Percentiles rank a stretch among this genome's conserved stretches.
These are phyloP conservation scores for Suillus paluster DNA, from an alignment of 768 basidiomycete species.

Conservation along the genomic window DNA sequence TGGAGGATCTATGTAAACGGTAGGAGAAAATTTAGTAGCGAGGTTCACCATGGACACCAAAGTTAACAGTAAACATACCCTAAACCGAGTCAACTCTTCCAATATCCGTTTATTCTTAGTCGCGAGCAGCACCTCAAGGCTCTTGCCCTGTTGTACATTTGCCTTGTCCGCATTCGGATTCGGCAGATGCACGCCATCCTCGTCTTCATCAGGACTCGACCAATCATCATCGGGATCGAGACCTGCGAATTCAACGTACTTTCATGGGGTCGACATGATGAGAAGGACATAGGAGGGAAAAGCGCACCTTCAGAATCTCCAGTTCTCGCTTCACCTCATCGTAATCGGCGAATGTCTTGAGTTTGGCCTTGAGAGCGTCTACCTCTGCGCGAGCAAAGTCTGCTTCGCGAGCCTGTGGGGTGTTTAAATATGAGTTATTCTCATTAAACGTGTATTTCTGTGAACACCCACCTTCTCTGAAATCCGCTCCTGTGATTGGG, in stretches of 20 bases:
- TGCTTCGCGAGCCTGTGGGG: neutral
- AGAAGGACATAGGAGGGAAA: conserved; percentile 1
- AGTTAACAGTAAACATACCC: conserved; percentile 52
- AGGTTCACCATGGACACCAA: neutral
- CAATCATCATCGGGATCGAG: conserved; percentile 66
- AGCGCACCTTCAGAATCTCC: conserved; percentile 93
- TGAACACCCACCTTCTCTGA: neutral
- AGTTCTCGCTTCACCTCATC: conserved; percentile 98
- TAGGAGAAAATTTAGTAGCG: neutral
- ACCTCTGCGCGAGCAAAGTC: conserved; percentile 48
- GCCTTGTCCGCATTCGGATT: conserved; percentile 90
- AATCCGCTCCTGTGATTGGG: neutral
- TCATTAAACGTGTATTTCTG: neutral
- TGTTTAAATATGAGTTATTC: neutral
- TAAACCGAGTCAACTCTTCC: conserved; percentile 90
- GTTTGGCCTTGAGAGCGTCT: conserved; percentile 65
- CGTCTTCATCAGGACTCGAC: conserved; percentile 44
- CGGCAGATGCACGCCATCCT: conserved; percentile 70
- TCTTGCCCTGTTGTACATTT: conserved; percentile 74
- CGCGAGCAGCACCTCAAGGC: conserved; percentile 88
- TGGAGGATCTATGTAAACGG: conserved; percentile 69
- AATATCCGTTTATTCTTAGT: conserved; percentile 92
- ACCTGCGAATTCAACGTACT: conserved; percentile 97
- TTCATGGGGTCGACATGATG: conserved; percentile 5
- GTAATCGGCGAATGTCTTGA: conserved; percentile 83